phyloP scores from a whole-genome alignment of 768 basidiomycete species.

The Cystobasidium onofrii region DNA sequence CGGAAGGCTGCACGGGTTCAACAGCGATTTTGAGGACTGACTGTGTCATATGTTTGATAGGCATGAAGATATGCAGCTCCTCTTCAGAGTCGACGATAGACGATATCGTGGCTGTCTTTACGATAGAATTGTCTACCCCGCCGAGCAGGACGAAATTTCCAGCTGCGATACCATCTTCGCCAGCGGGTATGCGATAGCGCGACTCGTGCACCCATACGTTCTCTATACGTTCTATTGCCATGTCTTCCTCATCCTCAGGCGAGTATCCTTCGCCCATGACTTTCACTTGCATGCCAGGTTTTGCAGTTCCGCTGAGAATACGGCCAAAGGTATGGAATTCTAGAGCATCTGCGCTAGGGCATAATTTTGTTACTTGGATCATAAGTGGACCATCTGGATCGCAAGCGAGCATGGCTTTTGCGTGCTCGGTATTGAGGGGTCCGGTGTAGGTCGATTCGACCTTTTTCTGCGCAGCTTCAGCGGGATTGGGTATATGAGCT shows the following conservation, averaged over 20 bases:
- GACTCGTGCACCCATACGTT: constrained; percentile 86
- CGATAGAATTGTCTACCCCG: constrained; percentile 86
- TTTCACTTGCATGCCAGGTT: constrained; percentile 74
- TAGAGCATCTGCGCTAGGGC: constrained; percentile 92
- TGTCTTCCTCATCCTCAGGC: constrained; percentile 98
- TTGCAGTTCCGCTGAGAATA: constrained; percentile 81
- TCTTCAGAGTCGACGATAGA: constrained; percentile 61
- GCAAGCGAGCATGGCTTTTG: constrained; percentile 69
- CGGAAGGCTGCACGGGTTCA: constrained; percentile 93
- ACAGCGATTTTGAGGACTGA: constrained; percentile 96
- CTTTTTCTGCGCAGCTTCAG: constrained; percentile 46
- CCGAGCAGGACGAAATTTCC: constrained; percentile 89
- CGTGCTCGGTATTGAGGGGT: constrained; percentile 71
- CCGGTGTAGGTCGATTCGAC: constrained; percentile 76
- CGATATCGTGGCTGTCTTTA: constrained; percentile 80
- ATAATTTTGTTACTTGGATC: constrained; percentile 87
- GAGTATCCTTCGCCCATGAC: constrained; percentile 98
- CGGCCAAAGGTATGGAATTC: constrained; percentile 94
- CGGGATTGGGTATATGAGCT: constrained; percentile 70
- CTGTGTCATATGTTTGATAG: constrained; percentile 92
- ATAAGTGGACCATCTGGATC: constrained; percentile 78
- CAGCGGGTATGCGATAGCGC: constrained; percentile 81
- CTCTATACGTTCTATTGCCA: constrained; percentile 75
- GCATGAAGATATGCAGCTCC: constrained; percentile 88
- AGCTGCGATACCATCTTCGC: constrained; percentile 75